Percentiles rank a stretch among this genome's conserved stretches.
Conservation (phyloP, 176 grass and related monocot species). For the Eragrostis curvula region DNA sequence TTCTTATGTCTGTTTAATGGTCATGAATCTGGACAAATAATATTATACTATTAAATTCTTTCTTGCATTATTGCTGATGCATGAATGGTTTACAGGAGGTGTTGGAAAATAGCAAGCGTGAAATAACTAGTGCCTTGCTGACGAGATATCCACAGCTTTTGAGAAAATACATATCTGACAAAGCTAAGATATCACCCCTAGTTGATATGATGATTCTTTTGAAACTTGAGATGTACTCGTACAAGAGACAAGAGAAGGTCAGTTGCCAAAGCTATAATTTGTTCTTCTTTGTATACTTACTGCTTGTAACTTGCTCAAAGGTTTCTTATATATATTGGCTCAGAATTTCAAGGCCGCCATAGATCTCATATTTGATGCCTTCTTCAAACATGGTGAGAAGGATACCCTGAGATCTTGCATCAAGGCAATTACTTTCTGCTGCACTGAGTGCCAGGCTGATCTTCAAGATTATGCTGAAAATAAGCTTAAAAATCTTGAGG, state of each 20-base stretch:
- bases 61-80: constrained; percentile 11
- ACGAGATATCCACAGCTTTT: constrained; percentile 85
- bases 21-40: constrained; percentile 12
- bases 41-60: constrained; percentile 8
- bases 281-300: constrained; percentile 25
- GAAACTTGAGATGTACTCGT: constrained; percentile 95
- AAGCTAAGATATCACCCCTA: constrained; percentile 86
- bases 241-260: constrained; percentile 93
- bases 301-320: constrained; percentile 23
- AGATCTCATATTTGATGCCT: constrained; percentile 86
- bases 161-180: constrained; percentile 92
- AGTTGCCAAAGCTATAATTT: constrained; percentile 29
- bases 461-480: constrained; percentile 83
- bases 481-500: constrained; percentile 92
- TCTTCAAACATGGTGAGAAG: constrained; percentile 99
- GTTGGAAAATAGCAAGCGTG: constrained; percentile 81
- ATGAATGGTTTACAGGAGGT: constrained; percentile 66
- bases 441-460: constrained; percentile 79
- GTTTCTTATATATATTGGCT: constrained; percentile 37
- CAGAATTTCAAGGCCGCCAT: constrained; percentile 92
- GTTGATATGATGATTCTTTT: constrained; percentile 87
- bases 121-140: constrained; percentile 86
- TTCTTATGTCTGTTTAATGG: constrained; percentile 29
- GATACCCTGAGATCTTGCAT: constrained; percentile 90
- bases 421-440: constrained; percentile 86